These are phyloP conservation scores for Haplosporangium gracile DNA, from an alignment of 192 early-diverging fungal species.

Conservation along the genomic window DNA sequence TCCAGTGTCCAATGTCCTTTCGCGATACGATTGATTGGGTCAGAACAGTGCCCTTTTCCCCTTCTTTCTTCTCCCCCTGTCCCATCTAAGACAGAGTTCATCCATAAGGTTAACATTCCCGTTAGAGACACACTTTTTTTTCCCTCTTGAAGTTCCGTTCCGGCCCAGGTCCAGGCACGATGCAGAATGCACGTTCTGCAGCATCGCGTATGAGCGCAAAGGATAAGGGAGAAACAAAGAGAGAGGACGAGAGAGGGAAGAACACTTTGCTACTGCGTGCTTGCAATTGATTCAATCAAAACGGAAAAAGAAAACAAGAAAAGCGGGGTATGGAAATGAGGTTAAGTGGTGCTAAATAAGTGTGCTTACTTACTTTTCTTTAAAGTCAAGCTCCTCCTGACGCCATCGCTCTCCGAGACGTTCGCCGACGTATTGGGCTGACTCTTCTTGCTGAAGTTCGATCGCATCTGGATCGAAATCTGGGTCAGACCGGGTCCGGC, in stretches of 20 bases:
- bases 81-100: background rate
- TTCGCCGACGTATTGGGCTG: slow-evolving; percentile 67
- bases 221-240: background rate
- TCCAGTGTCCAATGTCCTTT: slow-evolving; percentile 5
- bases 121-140: background rate
- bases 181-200: background rate
- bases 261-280: too few relatives aligned
- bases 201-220: background rate
- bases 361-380: slow-evolving; percentile 55
- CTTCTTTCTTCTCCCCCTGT: background rate
- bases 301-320: background rate
- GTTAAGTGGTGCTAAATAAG: background rate
- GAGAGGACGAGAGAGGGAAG: background rate
- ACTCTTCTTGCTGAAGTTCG: slow-evolving; percentile 66
- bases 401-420: slow-evolving; percentile 63
- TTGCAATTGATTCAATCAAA: background rate
- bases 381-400: slow-evolving; percentile 55
- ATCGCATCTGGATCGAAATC: slow-evolving; percentile 65
- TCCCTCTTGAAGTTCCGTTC: background rate
- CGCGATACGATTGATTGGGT: background rate
- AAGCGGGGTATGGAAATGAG: background rate
- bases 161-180: slow-evolving; percentile 2
- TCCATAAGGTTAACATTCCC: background rate
- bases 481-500: slow-evolving; percentile 35
- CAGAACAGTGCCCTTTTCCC: background rate